Conservation (phyloP, 306 rosid genomes). For the Rosa chinensis region DNA sequence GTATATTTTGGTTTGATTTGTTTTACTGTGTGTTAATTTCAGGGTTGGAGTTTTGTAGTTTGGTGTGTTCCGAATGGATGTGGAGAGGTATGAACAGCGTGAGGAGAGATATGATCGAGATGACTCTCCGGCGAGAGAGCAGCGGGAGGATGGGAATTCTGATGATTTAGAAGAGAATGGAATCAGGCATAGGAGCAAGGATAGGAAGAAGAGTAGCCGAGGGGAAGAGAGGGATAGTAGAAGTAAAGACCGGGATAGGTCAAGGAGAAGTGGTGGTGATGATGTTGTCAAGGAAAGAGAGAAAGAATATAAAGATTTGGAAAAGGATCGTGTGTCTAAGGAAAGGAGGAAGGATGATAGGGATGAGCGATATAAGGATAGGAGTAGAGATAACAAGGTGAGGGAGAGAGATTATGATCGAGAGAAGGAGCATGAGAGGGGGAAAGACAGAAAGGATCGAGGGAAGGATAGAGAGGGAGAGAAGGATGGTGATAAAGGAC, state of each 20-base stretch:
- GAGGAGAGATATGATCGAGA: constrained; percentile 52
- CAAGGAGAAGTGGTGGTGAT: constrained; percentile 42
- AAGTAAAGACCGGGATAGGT: constrained; percentile 61
- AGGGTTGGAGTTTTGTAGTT: constrained; percentile 14
- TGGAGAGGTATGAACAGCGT: constrained; percentile 30
- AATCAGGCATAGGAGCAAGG: constrained; percentile 68
- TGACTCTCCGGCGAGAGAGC: constrained; percentile 43
- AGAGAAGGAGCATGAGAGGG: constrained; percentile 66
- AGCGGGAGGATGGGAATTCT: constrained; percentile 12
- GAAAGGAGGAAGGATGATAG: constrained; percentile 76
- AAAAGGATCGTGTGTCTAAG: constrained; percentile 53
- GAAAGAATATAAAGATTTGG: constrained; percentile 50
- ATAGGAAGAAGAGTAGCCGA: constrained; percentile 64
- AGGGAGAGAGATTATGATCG: constrained; percentile 75
- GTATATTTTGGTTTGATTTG: neutral
- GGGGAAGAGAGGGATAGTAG: constrained; percentile 70
- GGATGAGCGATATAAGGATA: constrained; percentile 71
- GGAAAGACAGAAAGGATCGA: constrained; percentile 54
- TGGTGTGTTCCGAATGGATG: constrained; percentile 39
- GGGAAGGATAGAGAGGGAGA: constrained; percentile 61
- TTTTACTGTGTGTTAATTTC: neutral
- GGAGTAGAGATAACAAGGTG: constrained; percentile 53
- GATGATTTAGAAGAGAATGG: constrained; percentile 50
- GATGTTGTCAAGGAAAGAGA: constrained; percentile 51
- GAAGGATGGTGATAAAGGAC: constrained; percentile 55